Evolutionary conservation across 495 filamentous ascomycete genomes (phyloP).

Genomic region (Talaromyces liani): DNA sequence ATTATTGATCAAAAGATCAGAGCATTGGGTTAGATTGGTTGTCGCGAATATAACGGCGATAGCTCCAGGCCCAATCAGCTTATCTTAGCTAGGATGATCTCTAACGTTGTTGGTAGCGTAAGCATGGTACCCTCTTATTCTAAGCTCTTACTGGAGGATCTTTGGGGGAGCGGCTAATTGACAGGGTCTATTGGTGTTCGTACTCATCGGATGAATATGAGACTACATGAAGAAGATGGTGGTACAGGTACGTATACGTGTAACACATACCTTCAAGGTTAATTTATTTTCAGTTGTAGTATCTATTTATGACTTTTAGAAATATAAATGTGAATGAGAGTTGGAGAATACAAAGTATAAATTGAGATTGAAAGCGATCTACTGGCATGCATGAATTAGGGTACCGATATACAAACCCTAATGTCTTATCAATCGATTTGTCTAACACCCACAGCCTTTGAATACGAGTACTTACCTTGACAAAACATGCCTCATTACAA

Average conservation of each 20-base stretch:
- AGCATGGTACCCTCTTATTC: background rate
- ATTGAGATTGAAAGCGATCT: background rate
- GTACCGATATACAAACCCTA: background rate
- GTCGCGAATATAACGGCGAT: background rate
- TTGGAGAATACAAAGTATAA: background rate
- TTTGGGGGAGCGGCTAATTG: background rate
- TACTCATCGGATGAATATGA: background rate
- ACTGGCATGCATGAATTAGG: background rate
- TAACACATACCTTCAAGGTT: background rate
- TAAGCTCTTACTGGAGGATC: background rate
- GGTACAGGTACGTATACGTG: background rate
- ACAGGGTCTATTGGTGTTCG: background rate
- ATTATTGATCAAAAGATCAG: background rate
- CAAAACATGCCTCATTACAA: background rate
- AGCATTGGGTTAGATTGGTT: background rate
- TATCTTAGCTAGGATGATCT: background rate
- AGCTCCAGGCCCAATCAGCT: background rate
- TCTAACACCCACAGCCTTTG: no score
- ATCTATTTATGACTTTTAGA: background rate
- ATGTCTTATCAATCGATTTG: no score
- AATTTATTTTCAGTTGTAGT: background rate
- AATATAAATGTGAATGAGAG: background rate
- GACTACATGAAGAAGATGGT: background rate
- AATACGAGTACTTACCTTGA: background rate
- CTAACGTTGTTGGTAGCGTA: background rate